Evolutionary conservation across 257 asterid genomes (phyloP), one percentile per base, ranked within the genome.

Genomic region (Primulina eburnea): DNA sequence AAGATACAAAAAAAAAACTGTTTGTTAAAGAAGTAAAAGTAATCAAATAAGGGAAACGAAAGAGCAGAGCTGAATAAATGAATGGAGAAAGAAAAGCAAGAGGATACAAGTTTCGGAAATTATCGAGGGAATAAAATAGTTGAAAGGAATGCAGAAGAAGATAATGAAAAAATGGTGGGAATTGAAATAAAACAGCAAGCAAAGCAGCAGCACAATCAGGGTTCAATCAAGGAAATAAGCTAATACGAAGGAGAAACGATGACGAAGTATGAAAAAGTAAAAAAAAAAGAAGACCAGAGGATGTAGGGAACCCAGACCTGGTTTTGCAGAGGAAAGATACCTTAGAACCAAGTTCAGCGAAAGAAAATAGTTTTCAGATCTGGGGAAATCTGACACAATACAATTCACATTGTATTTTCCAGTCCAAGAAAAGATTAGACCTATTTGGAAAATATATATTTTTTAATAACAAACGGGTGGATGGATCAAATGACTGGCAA

Each of bases 321-420:
- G 30, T 53, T 65, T 34, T 52, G 10, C 24, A 33, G 58, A 62
- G 75, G 73, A 73, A 58, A 65, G 76, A 62, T 34, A 62, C 60
- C 12, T 65, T 55, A 8, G 35, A n/a, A 65, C 33, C 57, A 35
- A 65, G 34, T 47, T 47, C 56, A 47, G 43, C 28, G 59, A 37
- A 37, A 37, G 43, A 37, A 37, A 33, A 28, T 60, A 61, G 64
- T 71, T 55, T 8, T 29, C 69, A 77, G 82, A 77, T 74, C 76
- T 67, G 68, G 30, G 52, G 70, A 65, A 71, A 34, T 67, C 66
- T 66, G 57, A 57, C 55, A 50, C 68, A 74, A 21, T 28, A n/a
- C 33, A 65, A 29, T 47, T 18, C 55, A 50, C 62, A 52, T 73
- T 30, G 64, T 12, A 47, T 50, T 40, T 58, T 71, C 62, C 64